phyloP scores from a whole-genome alignment of 176 grass and related monocot species.

The Saccharum spontaneum region DNA sequence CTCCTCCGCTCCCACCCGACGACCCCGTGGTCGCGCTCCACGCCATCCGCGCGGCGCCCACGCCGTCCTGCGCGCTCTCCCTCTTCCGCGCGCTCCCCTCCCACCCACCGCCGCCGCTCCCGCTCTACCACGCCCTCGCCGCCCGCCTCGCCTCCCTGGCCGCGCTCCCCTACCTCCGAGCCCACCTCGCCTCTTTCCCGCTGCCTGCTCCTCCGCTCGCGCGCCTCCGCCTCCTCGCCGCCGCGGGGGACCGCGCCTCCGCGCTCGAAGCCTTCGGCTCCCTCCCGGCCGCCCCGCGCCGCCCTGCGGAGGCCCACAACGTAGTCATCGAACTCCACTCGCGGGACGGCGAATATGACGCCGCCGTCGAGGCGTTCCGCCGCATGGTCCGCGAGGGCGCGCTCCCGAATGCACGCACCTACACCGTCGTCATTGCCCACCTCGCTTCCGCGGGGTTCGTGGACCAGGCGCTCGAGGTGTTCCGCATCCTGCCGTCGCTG shows the following conservation, averaged over 20 bases:
- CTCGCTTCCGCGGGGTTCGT: slow-evolving; percentile 55
- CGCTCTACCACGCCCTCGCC: slow-evolving; percentile 46
- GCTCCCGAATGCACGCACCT: slow-evolving; percentile 65
- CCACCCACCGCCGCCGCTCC: slow-evolving; percentile 36
- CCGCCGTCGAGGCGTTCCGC: slow-evolving; percentile 60
- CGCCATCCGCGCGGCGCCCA: slow-evolving; percentile 42
- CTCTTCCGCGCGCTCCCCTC: slow-evolving; percentile 33
- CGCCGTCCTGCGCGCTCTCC: slow-evolving; percentile 33
- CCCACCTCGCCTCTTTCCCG: slow-evolving; percentile 45
- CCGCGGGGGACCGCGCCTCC: slow-evolving; percentile 40
- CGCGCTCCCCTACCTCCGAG: slow-evolving; percentile 37
- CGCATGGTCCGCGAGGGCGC: slow-evolving; percentile 68
- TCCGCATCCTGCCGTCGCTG: slow-evolving; percentile 63
- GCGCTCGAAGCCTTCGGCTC: slow-evolving; percentile 50
- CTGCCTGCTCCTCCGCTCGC: slow-evolving; percentile 44
- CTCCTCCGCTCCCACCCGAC: slow-evolving; percentile 1
- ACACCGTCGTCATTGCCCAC: slow-evolving; percentile 65
- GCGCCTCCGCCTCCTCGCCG: slow-evolving; percentile 57
- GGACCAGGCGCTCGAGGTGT: slow-evolving; percentile 62
- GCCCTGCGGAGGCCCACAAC: slow-evolving; percentile 60
- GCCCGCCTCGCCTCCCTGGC: slow-evolving; percentile 42
- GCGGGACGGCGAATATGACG: slow-evolving; percentile 25
- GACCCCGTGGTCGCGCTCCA: slow-evolving; percentile 49
- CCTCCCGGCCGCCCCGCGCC: slow-evolving; percentile 24
- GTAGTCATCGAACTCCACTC: slow-evolving; percentile 54